A percentile compares a stretch with the other conserved stretches of the same genome.
These are phyloP conservation scores for Kodamaea nitidulidarum DNA, from an alignment of 805 yeast species.

Conservation along the genomic window DNA sequence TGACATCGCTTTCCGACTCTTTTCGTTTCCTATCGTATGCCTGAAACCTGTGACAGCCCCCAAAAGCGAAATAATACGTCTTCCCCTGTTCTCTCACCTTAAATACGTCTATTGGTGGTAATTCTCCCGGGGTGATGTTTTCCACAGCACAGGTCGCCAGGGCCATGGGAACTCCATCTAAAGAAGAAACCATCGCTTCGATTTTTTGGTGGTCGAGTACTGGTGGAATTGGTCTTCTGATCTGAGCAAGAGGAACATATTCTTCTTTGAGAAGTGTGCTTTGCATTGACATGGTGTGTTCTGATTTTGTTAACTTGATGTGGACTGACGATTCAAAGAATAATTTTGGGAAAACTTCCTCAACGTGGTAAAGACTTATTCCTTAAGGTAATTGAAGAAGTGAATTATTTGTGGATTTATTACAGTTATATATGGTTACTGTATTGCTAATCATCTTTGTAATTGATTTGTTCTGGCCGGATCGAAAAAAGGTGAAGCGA, in stretches of 20 bases:
- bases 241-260: conserved; percentile 61
- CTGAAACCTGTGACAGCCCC: conserved; percentile 88
- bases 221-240: conserved; percentile 81
- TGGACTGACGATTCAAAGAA: no score
- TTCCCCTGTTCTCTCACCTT: conserved; percentile 61
- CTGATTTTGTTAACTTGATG: background rate
- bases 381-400: no score
- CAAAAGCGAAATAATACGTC: conserved; percentile 72
- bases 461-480: conserved; percentile 3
- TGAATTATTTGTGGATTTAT: no score
- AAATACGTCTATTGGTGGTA: conserved; percentile 81
- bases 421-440: background rate
- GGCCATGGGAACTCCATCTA: conserved; percentile 59
- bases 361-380: no score
- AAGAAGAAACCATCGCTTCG: conserved; percentile 71
- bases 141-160: conserved; percentile 56
- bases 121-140: conserved; percentile 53
- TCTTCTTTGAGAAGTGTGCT: conserved; percentile 51
- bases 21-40: conserved; percentile 62
- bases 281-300: conserved; percentile 59
- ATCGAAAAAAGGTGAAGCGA: no score
- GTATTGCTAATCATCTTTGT: background rate
- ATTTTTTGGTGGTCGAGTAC: conserved; percentile 72
- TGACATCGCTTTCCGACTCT: conserved; percentile 19
- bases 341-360: no score